Percentiles rank a stretch among this genome's conserved stretches.
These are phyloP conservation scores for Phytophthora fragariae DNA, from an alignment of 352 stramenopile species.

Conservation along the genomic window DNA sequence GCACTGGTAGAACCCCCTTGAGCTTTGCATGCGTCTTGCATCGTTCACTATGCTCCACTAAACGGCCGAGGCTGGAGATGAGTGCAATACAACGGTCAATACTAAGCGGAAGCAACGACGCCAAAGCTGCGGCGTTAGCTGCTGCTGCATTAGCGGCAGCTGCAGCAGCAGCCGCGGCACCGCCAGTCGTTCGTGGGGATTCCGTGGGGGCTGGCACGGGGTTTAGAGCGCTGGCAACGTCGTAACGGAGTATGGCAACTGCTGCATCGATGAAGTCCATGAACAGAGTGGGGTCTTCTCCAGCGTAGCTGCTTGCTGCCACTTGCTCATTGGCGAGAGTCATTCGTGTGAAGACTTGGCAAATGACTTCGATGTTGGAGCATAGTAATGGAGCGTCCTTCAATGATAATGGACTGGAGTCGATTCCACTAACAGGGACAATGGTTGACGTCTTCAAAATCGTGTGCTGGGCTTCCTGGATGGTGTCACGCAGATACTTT, in stretches of 20 bases:
- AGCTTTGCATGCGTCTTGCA: constrained; percentile 52
- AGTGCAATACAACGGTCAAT: constrained; percentile 39
- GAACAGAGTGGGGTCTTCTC: constrained; percentile 18
- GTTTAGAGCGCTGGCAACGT: constrained; percentile 39
- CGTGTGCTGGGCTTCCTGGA: constrained; percentile 35
- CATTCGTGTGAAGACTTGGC: constrained; percentile 44
- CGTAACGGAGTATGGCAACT: constrained; percentile 47
- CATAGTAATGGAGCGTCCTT: constrained; percentile 44
- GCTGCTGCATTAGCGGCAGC: constrained; percentile 34
- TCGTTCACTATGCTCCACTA: constrained; percentile 49
- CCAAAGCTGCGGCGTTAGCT: constrained; percentile 29
- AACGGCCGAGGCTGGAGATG: constrained; percentile 57
- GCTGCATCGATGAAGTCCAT: constrained; percentile 45
- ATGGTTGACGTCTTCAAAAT: constrained; percentile 29
- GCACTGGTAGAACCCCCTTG: constrained; percentile 42
- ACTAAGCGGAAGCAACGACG: constrained; percentile 43
- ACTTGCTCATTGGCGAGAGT: constrained; percentile 46
- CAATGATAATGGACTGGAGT: constrained; percentile 34
- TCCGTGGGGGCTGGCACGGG: constrained; percentile 13
- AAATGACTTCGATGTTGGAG: constrained; percentile 42
- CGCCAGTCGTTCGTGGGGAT: constrained; percentile 19
- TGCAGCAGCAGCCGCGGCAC: constrained; percentile 25
- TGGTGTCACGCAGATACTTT: constrained; percentile 8
- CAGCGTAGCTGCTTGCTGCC: not conserved
- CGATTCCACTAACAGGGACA: constrained; percentile 29